These are phyloP conservation scores for Pseudocercospora fijiensis DNA, from an alignment of 2,329 filamentous ascomycete species.

Conservation along the genomic window DNA sequence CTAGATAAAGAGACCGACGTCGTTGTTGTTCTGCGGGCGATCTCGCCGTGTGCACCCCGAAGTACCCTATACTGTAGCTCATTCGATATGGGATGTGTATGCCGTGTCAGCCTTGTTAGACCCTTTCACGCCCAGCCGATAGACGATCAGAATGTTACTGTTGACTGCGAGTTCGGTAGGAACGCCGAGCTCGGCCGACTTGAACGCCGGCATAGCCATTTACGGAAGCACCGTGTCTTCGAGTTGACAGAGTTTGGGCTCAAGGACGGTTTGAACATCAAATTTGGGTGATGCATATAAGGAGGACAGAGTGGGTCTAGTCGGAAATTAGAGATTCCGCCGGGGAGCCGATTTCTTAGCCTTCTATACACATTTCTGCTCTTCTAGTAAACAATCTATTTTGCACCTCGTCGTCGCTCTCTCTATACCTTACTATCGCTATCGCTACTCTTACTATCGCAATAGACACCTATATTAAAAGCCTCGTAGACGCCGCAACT, in stretches of 20 bases:
- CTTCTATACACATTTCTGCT: too few relatives aligned
- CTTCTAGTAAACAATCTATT: too few relatives aligned
- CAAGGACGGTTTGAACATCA: neutral
- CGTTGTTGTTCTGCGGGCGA: neutral
- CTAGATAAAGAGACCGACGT: neutral
- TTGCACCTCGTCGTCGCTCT: too few relatives aligned
- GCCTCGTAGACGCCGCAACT: too few relatives aligned
- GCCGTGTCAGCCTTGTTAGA: neutral
- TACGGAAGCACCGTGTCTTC: neutral
- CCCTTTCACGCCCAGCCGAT: neutral
- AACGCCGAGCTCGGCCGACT: neutral
- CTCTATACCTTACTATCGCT: too few relatives aligned
- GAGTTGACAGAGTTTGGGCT: neutral
- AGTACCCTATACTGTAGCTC: neutral
- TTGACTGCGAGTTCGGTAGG: neutral
- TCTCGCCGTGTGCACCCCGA: conserved; percentile 1
- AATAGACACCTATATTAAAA: too few relatives aligned
- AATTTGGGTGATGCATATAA: neutral
- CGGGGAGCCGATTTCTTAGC: too few relatives aligned
- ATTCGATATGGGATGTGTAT: neutral
- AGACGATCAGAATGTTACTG: neutral
- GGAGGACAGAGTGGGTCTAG: too few relatives aligned
- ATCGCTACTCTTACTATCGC: too few relatives aligned
- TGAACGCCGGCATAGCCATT: neutral
- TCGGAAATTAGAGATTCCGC: too few relatives aligned